Percentiles rank a stretch among this genome's conserved stretches.
Conservation (phyloP, 73 alveolate genomes). For the Paraurostyla sp. region DNA sequence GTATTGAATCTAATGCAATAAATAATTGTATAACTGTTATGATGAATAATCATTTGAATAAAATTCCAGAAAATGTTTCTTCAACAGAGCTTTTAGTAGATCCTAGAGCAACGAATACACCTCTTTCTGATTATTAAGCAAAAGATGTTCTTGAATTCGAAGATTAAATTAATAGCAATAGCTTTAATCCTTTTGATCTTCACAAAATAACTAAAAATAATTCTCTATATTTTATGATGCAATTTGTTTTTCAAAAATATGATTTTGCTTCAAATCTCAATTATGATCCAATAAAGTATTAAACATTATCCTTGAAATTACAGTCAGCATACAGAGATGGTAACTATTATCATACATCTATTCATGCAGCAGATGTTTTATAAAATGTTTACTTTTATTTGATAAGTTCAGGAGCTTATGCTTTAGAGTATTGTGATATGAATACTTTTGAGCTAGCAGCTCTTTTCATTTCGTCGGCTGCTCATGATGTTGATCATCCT, state of each 20-base stretch:
- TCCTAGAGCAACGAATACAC: background rate
- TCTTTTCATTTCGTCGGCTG: constrained; percentile 62
- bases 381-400: constrained; percentile 66
- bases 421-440: background rate
- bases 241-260: constrained; percentile 41
- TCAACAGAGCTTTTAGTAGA: constrained; percentile 14
- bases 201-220: constrained; percentile 5
- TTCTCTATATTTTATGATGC: constrained; percentile 56
- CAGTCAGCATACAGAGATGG: constrained; percentile 27
- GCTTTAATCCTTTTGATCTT: constrained; percentile 55
- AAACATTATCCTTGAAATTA: background rate
- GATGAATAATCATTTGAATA: background rate
- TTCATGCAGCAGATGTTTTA: constrained; percentile 88
- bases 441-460: constrained; percentile 29
- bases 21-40: constrained; percentile 1
- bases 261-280: background rate
- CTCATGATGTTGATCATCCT: constrained; percentile 95
- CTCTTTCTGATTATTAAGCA: background rate
- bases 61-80: background rate
- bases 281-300: constrained; percentile 19
- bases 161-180: constrained; percentile 20
- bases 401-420: background rate
- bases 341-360: constrained; percentile 79
- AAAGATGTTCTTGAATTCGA: constrained; percentile 11
- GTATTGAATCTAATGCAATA: constrained; percentile 31